phyloP scores from a whole-genome alignment of 2,329 filamentous ascomycete genomes.

The Fusarium burgessii region DNA sequence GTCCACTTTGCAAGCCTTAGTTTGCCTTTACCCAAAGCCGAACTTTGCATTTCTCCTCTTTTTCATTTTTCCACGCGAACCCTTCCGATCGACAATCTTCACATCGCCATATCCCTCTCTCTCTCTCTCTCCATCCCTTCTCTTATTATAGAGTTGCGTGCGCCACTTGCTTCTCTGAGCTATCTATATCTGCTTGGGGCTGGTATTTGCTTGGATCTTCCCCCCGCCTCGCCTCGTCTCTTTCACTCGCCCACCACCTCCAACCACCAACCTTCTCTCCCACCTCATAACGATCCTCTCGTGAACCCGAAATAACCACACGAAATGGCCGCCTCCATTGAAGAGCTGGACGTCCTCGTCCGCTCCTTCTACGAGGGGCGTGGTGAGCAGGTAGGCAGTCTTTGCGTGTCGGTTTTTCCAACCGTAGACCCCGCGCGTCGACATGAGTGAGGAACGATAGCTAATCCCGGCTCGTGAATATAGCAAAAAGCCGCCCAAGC shows the following conservation, averaged over 20 bases:
- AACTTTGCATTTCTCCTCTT: constrained; percentile 41
- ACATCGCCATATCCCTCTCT: neutral
- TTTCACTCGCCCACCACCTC: constrained; percentile 36
- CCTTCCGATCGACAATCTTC: constrained; percentile 1
- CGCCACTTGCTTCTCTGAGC: constrained; percentile 30
- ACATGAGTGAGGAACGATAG: constrained; percentile 26
- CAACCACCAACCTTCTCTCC: constrained; percentile 39
- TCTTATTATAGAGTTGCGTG: constrained; percentile 29
- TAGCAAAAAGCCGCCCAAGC: constrained; percentile 97
- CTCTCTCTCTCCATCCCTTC: neutral
- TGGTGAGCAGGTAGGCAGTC: constrained; percentile 81
- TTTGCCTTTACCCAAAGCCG: constrained; percentile 36
- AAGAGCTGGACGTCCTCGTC: constrained; percentile 96
- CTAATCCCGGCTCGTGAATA: constrained; percentile 46
- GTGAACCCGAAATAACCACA: constrained; percentile 35
- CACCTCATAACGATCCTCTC: constrained; percentile 46
- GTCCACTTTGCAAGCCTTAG: constrained; percentile 39
- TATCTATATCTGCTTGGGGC: constrained; percentile 40
- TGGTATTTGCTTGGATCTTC: constrained; percentile 45
- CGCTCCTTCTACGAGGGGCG: constrained; percentile 97
- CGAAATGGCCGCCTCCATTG: constrained; percentile 79
- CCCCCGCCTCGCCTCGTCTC: constrained; percentile 42
- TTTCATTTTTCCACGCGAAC: constrained; percentile 35
- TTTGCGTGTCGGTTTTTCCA: constrained; percentile 32
- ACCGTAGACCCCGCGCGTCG: constrained; percentile 39